Conservation (phyloP, 805 yeast genomes). For the Candida easanensis region DNA sequence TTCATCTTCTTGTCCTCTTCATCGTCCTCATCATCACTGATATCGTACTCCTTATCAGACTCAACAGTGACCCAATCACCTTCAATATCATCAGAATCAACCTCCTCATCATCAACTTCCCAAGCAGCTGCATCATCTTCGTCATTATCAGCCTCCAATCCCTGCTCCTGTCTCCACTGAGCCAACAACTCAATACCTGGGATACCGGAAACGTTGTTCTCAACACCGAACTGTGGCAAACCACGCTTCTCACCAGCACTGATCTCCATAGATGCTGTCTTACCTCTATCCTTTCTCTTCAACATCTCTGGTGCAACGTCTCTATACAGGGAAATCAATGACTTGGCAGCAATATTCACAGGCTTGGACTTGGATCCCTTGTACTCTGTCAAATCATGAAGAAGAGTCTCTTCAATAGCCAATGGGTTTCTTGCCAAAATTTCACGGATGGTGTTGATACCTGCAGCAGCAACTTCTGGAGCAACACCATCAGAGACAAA, state of each 20-base stretch:
- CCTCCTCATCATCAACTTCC: conserved; percentile 51
- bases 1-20: conserved; percentile 36
- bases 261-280: conserved; percentile 79
- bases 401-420: conserved; percentile 82
- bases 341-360: conserved; percentile 91
- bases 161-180: conserved; percentile 70
- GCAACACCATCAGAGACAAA: conserved; percentile 98
- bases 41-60: conserved; percentile 72
- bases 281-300: conserved; percentile 87
- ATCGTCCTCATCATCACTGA: conserved; percentile 44
- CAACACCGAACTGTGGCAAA: conserved; percentile 71
- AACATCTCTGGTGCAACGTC: conserved; percentile 97
- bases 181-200: conserved; percentile 90
- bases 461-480: conserved; percentile 97
- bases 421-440: conserved; percentile 90
- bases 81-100: conserved; percentile 57
- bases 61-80: conserved; percentile 93
- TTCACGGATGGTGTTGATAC: conserved; percentile 92
- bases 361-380: conserved; percentile 92
- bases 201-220: conserved; percentile 63
- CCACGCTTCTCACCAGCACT: conserved; percentile 57
- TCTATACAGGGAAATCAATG: conserved; percentile 80
- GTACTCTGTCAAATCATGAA: conserved; percentile 88
- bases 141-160: conserved; percentile 52
- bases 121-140: conserved; percentile 62